Base-by-base conservation (phyloP, 306 rosid genomes). In the Vigna nakashimae region DNA sequence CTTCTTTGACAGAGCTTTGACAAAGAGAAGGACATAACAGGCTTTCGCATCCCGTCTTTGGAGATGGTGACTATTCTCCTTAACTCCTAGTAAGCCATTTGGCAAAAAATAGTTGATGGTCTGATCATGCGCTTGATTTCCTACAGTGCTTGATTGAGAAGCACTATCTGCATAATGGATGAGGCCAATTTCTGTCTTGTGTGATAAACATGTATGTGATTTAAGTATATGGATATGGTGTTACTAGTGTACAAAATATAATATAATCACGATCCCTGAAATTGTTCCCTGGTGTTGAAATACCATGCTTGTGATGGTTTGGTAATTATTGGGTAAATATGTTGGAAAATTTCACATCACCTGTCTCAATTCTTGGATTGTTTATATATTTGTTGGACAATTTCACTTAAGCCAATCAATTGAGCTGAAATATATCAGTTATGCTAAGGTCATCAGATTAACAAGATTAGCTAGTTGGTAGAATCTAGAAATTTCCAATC, bases 51-150 rank as follows among this genome's bases (percentile, higher is more conserved):
- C 74, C 92, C 89, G 50, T 78, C 97, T 55, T 78, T 93, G 97
- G 96, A 91, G 92, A 91, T 91, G 97, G 97, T 91, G 92, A 93
- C 87, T 91, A 83, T 86, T 86, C 80, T 87, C 86, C 77, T 66
- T 78, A 79, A 83, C 78, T 80, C 85, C 87, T 87, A 65, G 88
- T 86, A 86, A 88, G 87, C 85, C 73, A 71, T 83, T 84, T 76
- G 32, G 64, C 76, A 74, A 76, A 42, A 66, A 65, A 53, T 57
- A 65, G 49, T 79, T 60, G 77, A 79, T 83, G 80, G 17, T 58
- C 74, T 71, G 72, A 75, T 59, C 74, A 78, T 59, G 69, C 52
- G n/a, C 69, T 73, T 69, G 51, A 48, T 57, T 77, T 51, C 12
- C 55, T 43, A 38, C 59, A 57, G 57, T 79, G 81, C 60, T 79